A percentile compares a stretch with the other conserved stretches of the same genome.
Evolutionary conservation across 2,329 filamentous ascomycete genomes (phyloP).

Genomic region (Pseudogymnoascus pannorum): DNA sequence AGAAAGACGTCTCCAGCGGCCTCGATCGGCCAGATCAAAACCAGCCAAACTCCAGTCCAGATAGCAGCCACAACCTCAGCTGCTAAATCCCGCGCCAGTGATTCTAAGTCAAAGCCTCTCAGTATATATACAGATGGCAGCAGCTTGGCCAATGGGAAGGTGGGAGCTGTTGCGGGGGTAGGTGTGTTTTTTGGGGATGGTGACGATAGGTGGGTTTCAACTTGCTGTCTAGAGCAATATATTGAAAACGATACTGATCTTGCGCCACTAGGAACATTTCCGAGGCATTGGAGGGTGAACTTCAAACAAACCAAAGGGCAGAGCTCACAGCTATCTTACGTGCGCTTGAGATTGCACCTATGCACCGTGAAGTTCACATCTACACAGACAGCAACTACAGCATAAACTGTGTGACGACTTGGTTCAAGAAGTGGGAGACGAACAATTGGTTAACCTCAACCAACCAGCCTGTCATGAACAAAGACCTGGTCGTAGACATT

Average conservation of each 20-base stretch:
- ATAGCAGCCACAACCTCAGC: constrained; percentile 11
- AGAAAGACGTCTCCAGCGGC: constrained; percentile 23
- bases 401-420: constrained; percentile 81
- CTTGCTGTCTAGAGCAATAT: background rate
- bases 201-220: constrained; percentile 43
- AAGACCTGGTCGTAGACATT: constrained; percentile 72
- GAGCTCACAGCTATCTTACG: constrained; percentile 84
- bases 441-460: constrained; percentile 71
- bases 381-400: constrained; percentile 85
- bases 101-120: constrained; percentile 24
- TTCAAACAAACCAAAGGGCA: constrained; percentile 93
- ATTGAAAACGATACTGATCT: background rate
- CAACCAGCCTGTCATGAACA: constrained; percentile 72
- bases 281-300: constrained; percentile 23
- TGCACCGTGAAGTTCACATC: constrained; percentile 64
- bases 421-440: constrained; percentile 69
- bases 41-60: constrained; percentile 2
- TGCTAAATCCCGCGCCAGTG: constrained; percentile 16
- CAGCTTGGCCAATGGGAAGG: constrained; percentile 49
- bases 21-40: constrained; percentile 30
- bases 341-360: constrained; percentile 68
- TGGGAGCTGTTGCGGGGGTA: constrained; percentile 49
- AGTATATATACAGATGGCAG: constrained; percentile 58
- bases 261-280: constrained; percentile 50
- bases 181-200: constrained; percentile 55